Percentiles rank a stretch among this genome's conserved stretches.
phyloP scores from a whole-genome alignment of 441 rosid species.

The Rhodomyrtus psidioides region DNA sequence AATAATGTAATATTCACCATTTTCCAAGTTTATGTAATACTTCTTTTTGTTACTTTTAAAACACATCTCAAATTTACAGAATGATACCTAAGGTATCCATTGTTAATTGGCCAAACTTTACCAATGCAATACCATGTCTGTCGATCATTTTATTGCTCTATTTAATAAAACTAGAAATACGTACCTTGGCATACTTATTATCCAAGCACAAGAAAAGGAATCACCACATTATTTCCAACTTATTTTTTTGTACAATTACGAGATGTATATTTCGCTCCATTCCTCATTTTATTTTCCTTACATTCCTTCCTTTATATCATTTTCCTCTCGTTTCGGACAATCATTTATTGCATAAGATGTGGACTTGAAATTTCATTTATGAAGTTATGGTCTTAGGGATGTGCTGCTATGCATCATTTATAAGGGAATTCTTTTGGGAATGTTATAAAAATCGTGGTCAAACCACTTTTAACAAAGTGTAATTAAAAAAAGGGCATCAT shows the following conservation, averaged over 20 bases:
- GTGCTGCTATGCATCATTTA: too few species aligned
- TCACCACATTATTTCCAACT: too few species aligned
- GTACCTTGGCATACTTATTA: background rate
- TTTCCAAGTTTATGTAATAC: background rate
- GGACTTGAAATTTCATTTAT: too few species aligned
- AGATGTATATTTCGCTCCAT: background rate
- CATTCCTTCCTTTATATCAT: background rate
- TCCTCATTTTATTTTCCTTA: background rate
- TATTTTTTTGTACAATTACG: too few species aligned
- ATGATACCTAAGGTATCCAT: too few species aligned
- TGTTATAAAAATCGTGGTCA: too few species aligned
- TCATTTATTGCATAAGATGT: too few species aligned
- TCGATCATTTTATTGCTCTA: background rate
- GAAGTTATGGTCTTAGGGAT: too few species aligned
- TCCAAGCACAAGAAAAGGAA: too few species aligned
- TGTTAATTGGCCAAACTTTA: background rate
- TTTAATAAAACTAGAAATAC: background rate
- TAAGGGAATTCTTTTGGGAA: too few species aligned
- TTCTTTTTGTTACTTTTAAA: background rate
- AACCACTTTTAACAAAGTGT: too few species aligned
- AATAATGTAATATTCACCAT: background rate
- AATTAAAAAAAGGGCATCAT: too few species aligned
- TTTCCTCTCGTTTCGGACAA: background rate
- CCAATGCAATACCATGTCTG: background rate
- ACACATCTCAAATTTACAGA: background rate